Evolutionary conservation across 768 basidiomycete species (phyloP), one percentile per base, ranked within the genome.

Genomic region (Exidia glandulosa): DNA sequence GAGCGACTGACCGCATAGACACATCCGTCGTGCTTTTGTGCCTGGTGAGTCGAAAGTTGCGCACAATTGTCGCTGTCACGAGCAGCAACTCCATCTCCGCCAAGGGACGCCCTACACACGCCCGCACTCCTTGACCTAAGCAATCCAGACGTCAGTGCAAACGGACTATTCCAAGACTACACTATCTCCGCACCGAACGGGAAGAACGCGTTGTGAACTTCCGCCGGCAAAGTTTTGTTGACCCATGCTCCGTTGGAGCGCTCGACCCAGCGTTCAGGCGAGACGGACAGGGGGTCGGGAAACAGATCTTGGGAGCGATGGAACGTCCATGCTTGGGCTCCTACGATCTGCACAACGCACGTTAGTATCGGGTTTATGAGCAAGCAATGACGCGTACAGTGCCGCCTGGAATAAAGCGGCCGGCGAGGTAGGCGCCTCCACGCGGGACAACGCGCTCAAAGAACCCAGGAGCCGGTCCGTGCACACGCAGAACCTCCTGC

Each of bases 251-350:
- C 32, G 75, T 7, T 7, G 16, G 7, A 36, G 16, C 34, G 34
- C 16, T 36, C 68, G 13, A 90, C 75, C 89, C 89, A 91, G 45
- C 90, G 82, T 63, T 90, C 89, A 16, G 89, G 89, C 31, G 84
- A 74, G 71, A 93, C 91, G 4, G 76, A 81, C 58, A 88, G 81
- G 2, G 90, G 86, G 47, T 85, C 86, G 31, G 85, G 80, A 71
- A 90, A 93, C 41, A 89, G 73, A 27, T 76, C 70, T 5, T 83
- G 69, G 66, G 87, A 82, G 56, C 87, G 84, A 68, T 92, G 90
- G 80, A 88, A 82, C 31, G 88, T 88, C 89, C 90, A 92, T n/a
- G 85, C 81, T 66, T 90, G 87, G 2, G 88, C 88, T 1, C 81
- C 82, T 41, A 90, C 80, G 63, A 88, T 77, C 47, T 48, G 47